Percentiles rank a stretch among this genome's conserved stretches.
Conservation (phyloP, 78 protist genomes). For the Dictyostelium discoideum region DNA sequence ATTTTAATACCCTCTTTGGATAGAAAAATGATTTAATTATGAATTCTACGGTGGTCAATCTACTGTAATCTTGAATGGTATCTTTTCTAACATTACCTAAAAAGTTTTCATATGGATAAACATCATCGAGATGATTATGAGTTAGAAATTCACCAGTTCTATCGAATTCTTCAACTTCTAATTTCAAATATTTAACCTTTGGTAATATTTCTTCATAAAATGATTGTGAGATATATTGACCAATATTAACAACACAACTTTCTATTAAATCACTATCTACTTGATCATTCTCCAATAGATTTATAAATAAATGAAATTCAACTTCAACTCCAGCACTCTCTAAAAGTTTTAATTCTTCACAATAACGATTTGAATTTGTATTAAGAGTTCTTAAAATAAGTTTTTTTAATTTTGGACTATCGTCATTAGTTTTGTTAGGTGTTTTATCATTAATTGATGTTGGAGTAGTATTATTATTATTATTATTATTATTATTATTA, state of each 20-base stretch:
- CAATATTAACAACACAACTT: not conserved
- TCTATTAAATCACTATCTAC: not conserved
- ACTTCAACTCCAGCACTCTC: not conserved
- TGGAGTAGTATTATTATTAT: too few relatives aligned
- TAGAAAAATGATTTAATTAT: not conserved
- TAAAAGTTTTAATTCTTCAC: not conserved
- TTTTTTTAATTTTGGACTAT: not conserved
- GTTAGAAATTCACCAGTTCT: not conserved
- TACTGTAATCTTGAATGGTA: not conserved
- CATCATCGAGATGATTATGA: not conserved
- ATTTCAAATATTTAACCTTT: not conserved
- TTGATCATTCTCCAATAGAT: not conserved
- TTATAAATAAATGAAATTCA: not conserved
- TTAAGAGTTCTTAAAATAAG: not conserved
- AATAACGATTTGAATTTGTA: not conserved
- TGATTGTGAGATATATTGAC: not conserved
- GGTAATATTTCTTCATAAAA: not conserved
- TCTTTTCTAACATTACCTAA: not conserved
- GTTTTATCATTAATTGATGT: too few relatives aligned
- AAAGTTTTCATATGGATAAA: not conserved
- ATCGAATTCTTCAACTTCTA: not conserved
- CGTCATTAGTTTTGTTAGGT: not conserved
- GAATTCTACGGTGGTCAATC: not conserved
- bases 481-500: too few relatives aligned
- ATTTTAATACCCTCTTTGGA: not conserved